Evolutionary conservation across 2,329 filamentous ascomycete species (phyloP).

Genomic region (Penicillium sp.): DNA sequence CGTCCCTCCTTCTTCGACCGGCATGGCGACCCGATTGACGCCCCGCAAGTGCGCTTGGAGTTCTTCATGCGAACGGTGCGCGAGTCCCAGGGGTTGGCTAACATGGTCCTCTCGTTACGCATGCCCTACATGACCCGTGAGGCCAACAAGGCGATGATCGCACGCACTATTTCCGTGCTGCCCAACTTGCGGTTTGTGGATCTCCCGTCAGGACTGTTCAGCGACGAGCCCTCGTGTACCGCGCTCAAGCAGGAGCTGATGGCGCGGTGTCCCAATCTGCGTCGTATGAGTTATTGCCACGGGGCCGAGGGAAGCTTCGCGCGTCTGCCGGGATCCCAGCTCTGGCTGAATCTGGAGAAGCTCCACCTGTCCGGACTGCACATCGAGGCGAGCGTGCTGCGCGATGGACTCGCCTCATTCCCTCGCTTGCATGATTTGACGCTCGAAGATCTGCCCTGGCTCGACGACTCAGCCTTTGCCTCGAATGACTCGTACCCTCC

Average conservation of each 20-base stretch:
- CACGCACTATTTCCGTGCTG: slow-evolving; percentile 75
- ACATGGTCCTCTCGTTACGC: slow-evolving; percentile 72
- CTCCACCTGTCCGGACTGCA: slow-evolving; percentile 36
- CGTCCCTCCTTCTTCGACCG: slow-evolving; percentile 65
- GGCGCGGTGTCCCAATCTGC: slow-evolving; percentile 71
- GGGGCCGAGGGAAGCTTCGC: slow-evolving; percentile 76
- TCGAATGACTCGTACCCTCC: slow-evolving; percentile 60
- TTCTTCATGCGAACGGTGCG: slow-evolving; percentile 77
- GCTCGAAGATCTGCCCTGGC: slow-evolving; percentile 60
- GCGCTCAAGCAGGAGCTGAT: slow-evolving; percentile 79
- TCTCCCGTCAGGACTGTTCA: slow-evolving; percentile 80
- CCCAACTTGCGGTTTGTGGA: slow-evolving; percentile 86
- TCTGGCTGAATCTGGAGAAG: slow-evolving; percentile 39
- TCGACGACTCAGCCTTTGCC: slow-evolving; percentile 73
- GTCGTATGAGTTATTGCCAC: slow-evolving; percentile 78
- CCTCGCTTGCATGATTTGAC: slow-evolving; percentile 66
- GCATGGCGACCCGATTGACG: slow-evolving; percentile 74
- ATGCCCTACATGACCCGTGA: slow-evolving; percentile 93
- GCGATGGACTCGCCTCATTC: slow-evolving; percentile 64
- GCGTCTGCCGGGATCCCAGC: slow-evolving; percentile 53
- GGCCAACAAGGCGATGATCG: slow-evolving; percentile 74
- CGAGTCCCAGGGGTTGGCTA: slow-evolving; percentile 65
- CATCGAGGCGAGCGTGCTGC: slow-evolving; percentile 45
- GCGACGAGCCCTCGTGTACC: slow-evolving; percentile 68
- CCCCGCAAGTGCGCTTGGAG: slow-evolving; percentile 66